A percentile compares a stretch with the other conserved stretches of the same genome.
phyloP scores from a whole-genome alignment of 805 yeast species.

The Schizosaccharomyces osmophilus region DNA sequence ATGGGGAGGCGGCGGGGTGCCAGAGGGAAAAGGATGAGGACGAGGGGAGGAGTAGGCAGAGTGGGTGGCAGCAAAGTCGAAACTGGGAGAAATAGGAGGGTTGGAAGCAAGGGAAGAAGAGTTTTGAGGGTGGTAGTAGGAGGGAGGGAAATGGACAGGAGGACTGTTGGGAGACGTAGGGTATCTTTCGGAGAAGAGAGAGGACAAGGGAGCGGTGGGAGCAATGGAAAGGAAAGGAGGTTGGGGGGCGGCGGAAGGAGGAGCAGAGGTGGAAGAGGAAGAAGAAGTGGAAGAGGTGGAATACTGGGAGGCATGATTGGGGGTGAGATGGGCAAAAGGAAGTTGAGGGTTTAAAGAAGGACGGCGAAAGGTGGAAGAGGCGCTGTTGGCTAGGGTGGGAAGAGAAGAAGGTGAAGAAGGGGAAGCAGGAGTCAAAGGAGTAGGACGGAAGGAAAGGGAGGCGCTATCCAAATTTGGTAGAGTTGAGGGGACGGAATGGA shows the following conservation, averaged over 20 bases:
- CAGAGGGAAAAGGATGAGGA: too few species aligned
- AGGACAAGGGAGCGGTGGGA: background rate
- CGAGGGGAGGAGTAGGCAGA: too few species aligned
- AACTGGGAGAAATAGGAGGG: too few species aligned
- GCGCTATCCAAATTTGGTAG: background rate
- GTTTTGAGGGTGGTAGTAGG: background rate
- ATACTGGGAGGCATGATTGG: background rate
- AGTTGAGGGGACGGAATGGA: background rate
- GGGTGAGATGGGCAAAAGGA: background rate
- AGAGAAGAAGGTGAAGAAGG: background rate
- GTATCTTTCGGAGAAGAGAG: background rate
- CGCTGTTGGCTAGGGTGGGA: background rate
- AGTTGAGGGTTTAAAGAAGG: background rate
- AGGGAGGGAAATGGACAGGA: background rate
- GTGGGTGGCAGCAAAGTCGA: too few species aligned
- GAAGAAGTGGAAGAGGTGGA: background rate
- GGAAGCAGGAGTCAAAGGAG: background rate
- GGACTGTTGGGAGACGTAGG: background rate
- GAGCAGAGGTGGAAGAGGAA: background rate
- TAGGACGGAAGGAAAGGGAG: background rate
- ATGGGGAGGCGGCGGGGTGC: too few species aligned
- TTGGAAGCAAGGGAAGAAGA: too few species aligned
- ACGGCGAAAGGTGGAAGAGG: background rate
- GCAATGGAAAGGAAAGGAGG: background rate
- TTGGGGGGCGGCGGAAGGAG: background rate